Percentiles rank a stretch among this genome's conserved stretches.
Conservation (phyloP, 2,329 filamentous ascomycete genomes). For the Trichoderma polysporum region DNA sequence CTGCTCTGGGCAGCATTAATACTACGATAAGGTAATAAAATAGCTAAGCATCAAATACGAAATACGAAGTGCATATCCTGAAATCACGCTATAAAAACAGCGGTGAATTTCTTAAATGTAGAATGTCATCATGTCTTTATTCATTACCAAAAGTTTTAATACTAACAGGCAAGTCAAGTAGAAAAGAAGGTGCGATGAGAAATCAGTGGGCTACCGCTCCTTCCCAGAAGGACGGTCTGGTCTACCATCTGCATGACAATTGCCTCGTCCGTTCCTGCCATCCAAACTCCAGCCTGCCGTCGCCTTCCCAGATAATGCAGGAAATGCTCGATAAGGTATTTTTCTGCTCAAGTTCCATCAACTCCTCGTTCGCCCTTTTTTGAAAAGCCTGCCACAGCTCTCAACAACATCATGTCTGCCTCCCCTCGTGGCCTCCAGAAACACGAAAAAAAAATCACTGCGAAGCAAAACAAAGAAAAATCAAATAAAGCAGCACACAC, state of each 20-base stretch:
- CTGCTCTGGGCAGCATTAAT: too few relatives aligned
- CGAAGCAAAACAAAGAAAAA: background rate
- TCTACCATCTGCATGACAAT: conserved; percentile 16
- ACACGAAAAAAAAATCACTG: background rate
- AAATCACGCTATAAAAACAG: background rate
- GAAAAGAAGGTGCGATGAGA: conserved; percentile 16
- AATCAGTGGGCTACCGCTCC: conserved; percentile 14
- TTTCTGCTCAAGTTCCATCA: conserved; percentile 16
- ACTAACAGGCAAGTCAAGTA: conserved; percentile 12
- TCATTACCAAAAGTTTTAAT: conserved; percentile 13
- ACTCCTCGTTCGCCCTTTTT: conserved; percentile 11
- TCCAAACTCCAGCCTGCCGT: conserved; percentile 20
- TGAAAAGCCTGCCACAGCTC: conserved; percentile 5
- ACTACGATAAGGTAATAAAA: too few relatives aligned
- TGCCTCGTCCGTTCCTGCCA: conserved; percentile 19
- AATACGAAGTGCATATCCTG: background rate
- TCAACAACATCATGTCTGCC: background rate
- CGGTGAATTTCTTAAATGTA: background rate
- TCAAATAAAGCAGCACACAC: background rate
- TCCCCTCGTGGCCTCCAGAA: background rate
- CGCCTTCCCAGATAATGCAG: conserved; percentile 15
- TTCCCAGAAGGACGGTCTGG: conserved; percentile 20
- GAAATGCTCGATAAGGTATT: conserved; percentile 16
- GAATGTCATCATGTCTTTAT: conserved; percentile 19
- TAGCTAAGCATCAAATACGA: background rate